These are phyloP conservation scores for Dryas alaskensis DNA, from an alignment of 306 rosid genomes.

Conservation along the genomic window DNA sequence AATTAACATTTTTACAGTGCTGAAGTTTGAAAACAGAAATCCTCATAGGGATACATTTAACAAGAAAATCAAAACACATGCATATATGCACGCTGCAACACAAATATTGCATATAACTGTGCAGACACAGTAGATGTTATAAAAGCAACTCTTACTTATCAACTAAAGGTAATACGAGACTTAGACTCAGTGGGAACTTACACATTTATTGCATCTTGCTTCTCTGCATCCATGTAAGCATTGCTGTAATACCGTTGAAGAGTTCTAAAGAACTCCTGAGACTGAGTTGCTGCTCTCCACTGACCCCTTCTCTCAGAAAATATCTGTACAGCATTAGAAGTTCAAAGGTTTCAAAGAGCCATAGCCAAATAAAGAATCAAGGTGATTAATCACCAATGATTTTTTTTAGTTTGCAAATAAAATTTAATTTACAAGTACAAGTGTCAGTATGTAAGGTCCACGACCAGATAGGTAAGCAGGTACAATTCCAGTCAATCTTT, in stretches of 20 bases:
- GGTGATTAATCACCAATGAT: not conserved
- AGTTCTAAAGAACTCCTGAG: constrained; percentile 91
- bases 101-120: not conserved
- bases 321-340: constrained; percentile 49
- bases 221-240: constrained; percentile 80
- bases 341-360: constrained; percentile 16
- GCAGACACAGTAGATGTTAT: too few species aligned
- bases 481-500: not conserved
- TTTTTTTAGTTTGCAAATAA: not conserved
- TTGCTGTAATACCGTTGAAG: constrained; percentile 93
- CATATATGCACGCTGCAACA: not conserved
- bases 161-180: too few species aligned
- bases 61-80: not conserved
- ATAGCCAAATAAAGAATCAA: not conserved
- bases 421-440: not conserved
- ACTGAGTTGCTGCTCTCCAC: constrained; percentile 94
- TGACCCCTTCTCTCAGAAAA: constrained; percentile 95
- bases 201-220: constrained; percentile 88
- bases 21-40: not conserved
- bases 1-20: not conserved
- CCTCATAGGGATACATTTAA: not conserved
- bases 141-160: too few species aligned
- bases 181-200: constrained; percentile 33
- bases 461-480: not conserved
- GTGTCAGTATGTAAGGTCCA: not conserved